Evolutionary conservation across 768 basidiomycete species (phyloP), one percentile per base, ranked within the genome.

Genomic region (Serendipita indica): DNA sequence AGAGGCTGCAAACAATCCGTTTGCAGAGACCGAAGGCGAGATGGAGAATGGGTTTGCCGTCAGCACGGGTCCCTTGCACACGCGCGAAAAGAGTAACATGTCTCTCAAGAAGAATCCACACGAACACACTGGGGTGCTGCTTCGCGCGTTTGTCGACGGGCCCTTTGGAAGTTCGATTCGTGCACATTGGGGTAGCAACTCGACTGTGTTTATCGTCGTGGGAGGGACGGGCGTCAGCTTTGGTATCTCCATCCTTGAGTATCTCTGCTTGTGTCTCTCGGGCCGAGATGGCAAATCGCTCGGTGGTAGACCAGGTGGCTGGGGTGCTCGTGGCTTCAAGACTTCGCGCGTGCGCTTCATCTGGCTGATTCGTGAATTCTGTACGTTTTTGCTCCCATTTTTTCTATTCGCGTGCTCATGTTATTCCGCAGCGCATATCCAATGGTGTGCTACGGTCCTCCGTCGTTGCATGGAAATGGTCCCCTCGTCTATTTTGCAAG

Each of bases 151-250:
- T 62, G 74, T 86, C 1, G 83, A 85, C 57, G 82, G 83, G 1
- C 84, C 86, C 2, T 80, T 80, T 63, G 86, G 86, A 3, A 83
- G 82, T 27, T 72, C 82, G 0, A 74, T 72, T 2, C 72, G 86
- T 10, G 77, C 76, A 3, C 64, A 70, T 34, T 89, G 84, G 82
- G 75, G 73, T 4, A 68, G 72, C 33, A 73, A 83, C 67, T 78
- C 83, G 32, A 77, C 76, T 1, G 75, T 79, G 2, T 58, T 84
- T 34, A 75, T 89, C 64, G 74, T 88, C 49, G 75, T 78, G 0
- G 87, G 86, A 13, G 86, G 86, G 18, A 82, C 82, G 0, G 86
- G 86, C 2, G 81, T 86, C n/a, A 79, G 79, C 60, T 89, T 84
- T 65, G 84, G 80, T 3, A 65, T 82, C 27, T 74, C 82, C 2